A percentile compares a stretch with the other conserved stretches of the same genome.
phyloP scores from a whole-genome alignment of 495 filamentous ascomycete genomes.

The Bacidia rubella region DNA sequence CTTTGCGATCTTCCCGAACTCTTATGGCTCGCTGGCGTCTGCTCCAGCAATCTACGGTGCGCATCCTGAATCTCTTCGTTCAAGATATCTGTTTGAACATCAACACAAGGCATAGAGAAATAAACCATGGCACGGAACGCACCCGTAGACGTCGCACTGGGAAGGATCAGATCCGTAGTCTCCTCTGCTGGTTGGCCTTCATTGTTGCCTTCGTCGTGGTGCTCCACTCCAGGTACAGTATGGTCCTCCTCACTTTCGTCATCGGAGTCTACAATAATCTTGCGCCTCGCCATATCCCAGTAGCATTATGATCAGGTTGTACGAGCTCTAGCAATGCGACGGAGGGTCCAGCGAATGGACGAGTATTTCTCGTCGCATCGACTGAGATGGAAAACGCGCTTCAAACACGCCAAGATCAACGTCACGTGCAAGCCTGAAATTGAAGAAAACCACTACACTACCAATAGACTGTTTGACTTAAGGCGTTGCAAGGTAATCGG shows the following conservation, averaged over 20 bases:
- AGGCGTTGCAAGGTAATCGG: no score
- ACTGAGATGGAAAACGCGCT: no score
- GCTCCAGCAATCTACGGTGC: constrained; percentile 14
- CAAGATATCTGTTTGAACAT: constrained; percentile 7
- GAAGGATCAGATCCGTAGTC: not conserved
- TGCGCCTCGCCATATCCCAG: constrained; percentile 17
- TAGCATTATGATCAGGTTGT: no score
- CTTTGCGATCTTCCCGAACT: not conserved
- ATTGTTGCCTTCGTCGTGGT: not conserved
- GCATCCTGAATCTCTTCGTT: constrained; percentile 15
- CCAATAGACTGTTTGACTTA: no score
- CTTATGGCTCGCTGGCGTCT: constrained; percentile 5
- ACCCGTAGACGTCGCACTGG: constrained; percentile 18
- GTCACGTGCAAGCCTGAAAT: not conserved
- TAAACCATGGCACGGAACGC: not conserved
- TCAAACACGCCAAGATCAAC: not conserved
- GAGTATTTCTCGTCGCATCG: no score
- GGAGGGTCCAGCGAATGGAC: not conserved
- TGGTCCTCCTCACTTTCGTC: constrained; percentile 33
- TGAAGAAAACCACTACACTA: no score
- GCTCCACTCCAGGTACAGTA: constrained; percentile 13
- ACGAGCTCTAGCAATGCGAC: no score
- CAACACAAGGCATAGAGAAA: not conserved
- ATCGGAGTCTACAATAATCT: constrained; percentile 38
- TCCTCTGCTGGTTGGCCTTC: not conserved